Percentiles rank a stretch among this genome's conserved stretches.
These are phyloP conservation scores for Cyclocybe cylindracea DNA, from an alignment of 768 basidiomycete species.

Conservation along the genomic window DNA sequence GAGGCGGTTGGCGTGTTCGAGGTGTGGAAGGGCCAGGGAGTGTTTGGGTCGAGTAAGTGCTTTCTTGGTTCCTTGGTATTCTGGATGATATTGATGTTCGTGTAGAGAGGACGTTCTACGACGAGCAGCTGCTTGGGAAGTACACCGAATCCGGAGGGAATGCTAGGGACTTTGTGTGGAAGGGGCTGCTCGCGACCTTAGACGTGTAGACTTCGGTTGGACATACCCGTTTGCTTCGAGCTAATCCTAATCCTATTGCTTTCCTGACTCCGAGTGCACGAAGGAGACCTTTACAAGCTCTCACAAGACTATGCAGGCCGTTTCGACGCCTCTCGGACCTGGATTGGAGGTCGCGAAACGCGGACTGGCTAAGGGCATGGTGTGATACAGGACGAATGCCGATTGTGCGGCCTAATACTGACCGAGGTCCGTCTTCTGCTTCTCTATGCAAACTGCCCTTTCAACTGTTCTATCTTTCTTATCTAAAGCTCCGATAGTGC, in stretches of 20 bases:
- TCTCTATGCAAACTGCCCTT: too few species aligned
- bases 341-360: too few species aligned
- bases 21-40: conserved; percentile 65
- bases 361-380: too few species aligned
- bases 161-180: conserved; percentile 76
- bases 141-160: conserved; percentile 81
- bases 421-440: too few species aligned
- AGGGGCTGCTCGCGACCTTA: conserved; percentile 44
- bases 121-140: conserved; percentile 78
- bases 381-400: conserved; percentile 23
- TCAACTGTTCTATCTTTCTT: too few species aligned
- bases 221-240: conserved; percentile 17
- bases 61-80: not conserved
- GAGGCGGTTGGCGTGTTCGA: conserved; percentile 82
- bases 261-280: too few species aligned
- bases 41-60: conserved; percentile 20
- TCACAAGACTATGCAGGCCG: too few species aligned
- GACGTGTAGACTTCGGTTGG: conserved; percentile 6
- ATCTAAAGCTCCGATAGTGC: too few species aligned
- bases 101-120: conserved; percentile 37
- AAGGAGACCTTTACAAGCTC: too few species aligned
- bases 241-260: too few species aligned
- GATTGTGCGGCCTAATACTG: too few species aligned
- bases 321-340: conserved; percentile 11
- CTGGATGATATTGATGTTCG: conserved; percentile 1